Base-by-base conservation (phyloP, 1,139 yeast species). In the Pichia cactophila region DNA sequence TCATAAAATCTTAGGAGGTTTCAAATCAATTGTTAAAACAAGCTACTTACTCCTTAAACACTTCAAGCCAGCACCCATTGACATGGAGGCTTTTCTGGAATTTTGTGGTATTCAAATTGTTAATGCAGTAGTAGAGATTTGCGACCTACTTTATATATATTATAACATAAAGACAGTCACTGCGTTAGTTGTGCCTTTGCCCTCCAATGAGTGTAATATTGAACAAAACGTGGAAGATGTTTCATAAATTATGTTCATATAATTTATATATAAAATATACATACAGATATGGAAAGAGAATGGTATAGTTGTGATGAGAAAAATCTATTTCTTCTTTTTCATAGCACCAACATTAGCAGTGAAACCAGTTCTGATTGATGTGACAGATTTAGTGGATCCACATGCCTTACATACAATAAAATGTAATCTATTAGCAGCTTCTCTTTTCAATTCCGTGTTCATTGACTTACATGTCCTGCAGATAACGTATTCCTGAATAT, bases 301-400 rank as follows among this genome's bases (percentile, higher is more conserved):
- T 38, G 28, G 23, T 20, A 38, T 12, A 17, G 6, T 17, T 8
- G 8, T 26, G 20, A 10, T 23, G 9, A 33, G 28, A 33, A n/a
- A n/a, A 52, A 46, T 58, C 47, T 47, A 56, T 65, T 73, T 82
- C 81, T 77, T 81, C 77, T 86, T 81, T 70, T 82, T 80, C 55
- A 57, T 58, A 39, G 57, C 59, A 59, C 88, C 86, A 67, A 85
- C 81, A 70, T 88, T 85, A 59, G 98, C 99, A 75, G 90, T 97
- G 95, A 88, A 92, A 83, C 99, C 99, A 50, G 97, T 87, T 81
- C 94, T 92, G 72, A 94, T 94, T 46, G 96, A 88, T 58, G 95
- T 83, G 54, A 92, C 99, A 46, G 97, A 89, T 74, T 97, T 84
- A 50, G 97, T 84, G 46, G 96, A 87, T 59, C 98, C 98, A 78